A percentile compares a stretch with the other conserved stretches of the same genome.
phyloP scores from a whole-genome alignment of 371 early-diverging fungal genomes.

The Mucor sp. region DNA sequence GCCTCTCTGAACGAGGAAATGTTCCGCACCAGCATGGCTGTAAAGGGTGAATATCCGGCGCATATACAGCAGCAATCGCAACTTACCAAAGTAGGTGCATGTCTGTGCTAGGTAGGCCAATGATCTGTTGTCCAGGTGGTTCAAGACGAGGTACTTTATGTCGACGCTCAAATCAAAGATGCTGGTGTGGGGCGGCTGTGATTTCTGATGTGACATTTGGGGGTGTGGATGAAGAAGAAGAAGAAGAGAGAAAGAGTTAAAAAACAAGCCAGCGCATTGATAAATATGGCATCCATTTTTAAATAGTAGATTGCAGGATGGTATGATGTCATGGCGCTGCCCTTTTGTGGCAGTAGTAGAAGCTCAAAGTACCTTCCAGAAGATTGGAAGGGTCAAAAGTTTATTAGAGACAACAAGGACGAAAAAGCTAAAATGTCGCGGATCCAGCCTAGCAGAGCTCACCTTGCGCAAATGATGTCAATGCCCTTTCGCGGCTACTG shows the following conservation, averaged over 20 bases:
- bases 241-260: not conserved
- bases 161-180: conserved; percentile 24
- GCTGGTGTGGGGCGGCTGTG: not conserved
- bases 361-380: conserved; percentile 7
- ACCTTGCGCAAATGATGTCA: not conserved
- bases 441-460: not conserved
- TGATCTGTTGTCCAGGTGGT: conserved; percentile 21
- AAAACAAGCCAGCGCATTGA: too few species aligned
- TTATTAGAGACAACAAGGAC: not conserved
- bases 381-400: not conserved
- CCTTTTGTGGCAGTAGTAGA: not conserved
- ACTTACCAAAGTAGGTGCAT: conserved; percentile 26
- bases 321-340: not conserved
- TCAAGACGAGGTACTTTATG: conserved; percentile 12
- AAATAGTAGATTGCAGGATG: not conserved
- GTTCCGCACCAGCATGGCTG: conserved; percentile 19
- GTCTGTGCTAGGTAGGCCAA: conserved; percentile 22
- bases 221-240: not conserved
- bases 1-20: conserved; percentile 14
- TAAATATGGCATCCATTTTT: not conserved
- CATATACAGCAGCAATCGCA: not conserved
- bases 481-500: too few species aligned
- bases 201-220: not conserved
- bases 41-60: not conserved
- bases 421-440: not conserved